These are phyloP conservation scores for Escallonia rubra DNA, from an alignment of 129 eudicot species.

Conservation along the genomic window DNA sequence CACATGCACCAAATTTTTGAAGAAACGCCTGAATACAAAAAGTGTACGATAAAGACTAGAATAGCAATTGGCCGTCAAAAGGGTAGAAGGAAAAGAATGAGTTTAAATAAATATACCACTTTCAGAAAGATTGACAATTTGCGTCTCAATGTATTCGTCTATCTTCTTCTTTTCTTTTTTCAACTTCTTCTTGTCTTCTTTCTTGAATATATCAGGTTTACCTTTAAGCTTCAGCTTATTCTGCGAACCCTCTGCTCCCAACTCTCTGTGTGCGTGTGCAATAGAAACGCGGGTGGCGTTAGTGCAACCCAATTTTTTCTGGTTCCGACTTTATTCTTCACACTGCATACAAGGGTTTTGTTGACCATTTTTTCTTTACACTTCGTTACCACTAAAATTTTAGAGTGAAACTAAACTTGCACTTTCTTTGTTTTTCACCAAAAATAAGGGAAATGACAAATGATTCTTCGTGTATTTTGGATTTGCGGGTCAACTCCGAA, in stretches of 20 bases:
- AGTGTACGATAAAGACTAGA: not conserved
- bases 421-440: no score
- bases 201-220: not conserved
- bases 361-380: no score
- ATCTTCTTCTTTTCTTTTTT: constrained; percentile 1
- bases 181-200: not conserved
- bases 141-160: not conserved
- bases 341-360: no score
- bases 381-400: no score
- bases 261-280: not conserved
- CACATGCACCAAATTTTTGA: not conserved
- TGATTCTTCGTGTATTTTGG: no score
- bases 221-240: not conserved
- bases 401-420: no score
- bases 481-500: no score
- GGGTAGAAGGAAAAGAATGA: not conserved
- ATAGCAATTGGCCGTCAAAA: not conserved
- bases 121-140: not conserved
- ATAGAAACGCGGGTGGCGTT: no score
- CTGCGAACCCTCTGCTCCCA: not conserved
- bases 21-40: not conserved
- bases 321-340: no score
- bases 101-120: constrained; percentile 3
- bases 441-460: no score
- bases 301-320: no score